These are phyloP conservation scores for Senna siamea DNA, from an alignment of 306 rosid genomes.

Conservation along the genomic window DNA sequence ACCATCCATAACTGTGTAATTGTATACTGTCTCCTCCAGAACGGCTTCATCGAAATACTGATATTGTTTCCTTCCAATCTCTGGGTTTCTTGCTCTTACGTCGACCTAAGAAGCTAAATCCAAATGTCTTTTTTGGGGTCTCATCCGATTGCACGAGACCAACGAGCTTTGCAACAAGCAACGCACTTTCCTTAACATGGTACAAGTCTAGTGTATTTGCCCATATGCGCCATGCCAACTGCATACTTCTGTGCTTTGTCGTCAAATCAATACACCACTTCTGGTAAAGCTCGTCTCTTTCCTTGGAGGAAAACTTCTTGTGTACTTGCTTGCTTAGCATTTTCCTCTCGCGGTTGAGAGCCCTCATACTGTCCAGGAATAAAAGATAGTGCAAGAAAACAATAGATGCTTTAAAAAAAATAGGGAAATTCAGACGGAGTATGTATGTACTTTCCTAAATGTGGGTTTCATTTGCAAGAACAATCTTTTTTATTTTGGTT, in stretches of 20 bases:
- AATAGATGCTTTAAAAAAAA: slow-evolving; percentile 10
- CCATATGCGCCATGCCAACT: slow-evolving; percentile 68
- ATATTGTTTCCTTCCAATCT: slow-evolving; percentile 56
- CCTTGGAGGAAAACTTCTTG: slow-evolving; percentile 62
- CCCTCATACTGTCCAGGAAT: slow-evolving; percentile 50
- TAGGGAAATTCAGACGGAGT: not conserved
- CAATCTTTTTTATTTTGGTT: not conserved
- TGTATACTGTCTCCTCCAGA: slow-evolving; percentile 13
- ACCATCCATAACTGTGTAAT: slow-evolving; percentile 13
- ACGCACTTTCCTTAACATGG: slow-evolving; percentile 72
- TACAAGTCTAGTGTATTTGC: slow-evolving; percentile 56
- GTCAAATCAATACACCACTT: slow-evolving; percentile 71
- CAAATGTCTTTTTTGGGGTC: slow-evolving; percentile 61
- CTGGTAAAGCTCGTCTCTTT: slow-evolving; percentile 61
- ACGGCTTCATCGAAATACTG: slow-evolving; percentile 37
- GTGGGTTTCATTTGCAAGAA: not conserved
- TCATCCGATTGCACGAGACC: slow-evolving; percentile 57
- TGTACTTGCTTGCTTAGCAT: slow-evolving; percentile 77
- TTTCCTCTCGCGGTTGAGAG: slow-evolving; percentile 74
- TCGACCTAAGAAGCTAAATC: slow-evolving; percentile 60
- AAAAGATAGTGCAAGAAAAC: slow-evolving; percentile 4
- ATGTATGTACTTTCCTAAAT: not conserved
- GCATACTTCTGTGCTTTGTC: slow-evolving; percentile 72
- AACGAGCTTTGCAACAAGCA: slow-evolving; percentile 73
- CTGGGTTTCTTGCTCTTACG: slow-evolving; percentile 37